These are phyloP conservation scores for Lasiosphaeria hispida DNA, from an alignment of 495 filamentous ascomycete species.

Conservation along the genomic window DNA sequence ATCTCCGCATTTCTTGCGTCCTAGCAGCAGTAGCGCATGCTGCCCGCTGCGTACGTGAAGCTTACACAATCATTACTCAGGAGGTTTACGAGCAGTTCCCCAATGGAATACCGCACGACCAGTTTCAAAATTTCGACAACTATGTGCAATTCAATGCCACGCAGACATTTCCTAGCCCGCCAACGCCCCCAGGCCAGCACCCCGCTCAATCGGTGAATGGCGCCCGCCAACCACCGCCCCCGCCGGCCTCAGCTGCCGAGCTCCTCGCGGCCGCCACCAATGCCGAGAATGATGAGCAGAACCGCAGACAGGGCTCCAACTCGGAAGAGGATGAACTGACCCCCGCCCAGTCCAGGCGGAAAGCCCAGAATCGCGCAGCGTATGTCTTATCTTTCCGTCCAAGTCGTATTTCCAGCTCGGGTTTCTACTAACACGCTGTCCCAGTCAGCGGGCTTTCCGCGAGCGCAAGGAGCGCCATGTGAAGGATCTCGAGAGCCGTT, in stretches of 20 bases:
- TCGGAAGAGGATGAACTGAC: slow-evolving; percentile 61
- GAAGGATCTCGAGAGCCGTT: slow-evolving; percentile 84
- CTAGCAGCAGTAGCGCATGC: slow-evolving; percentile 28
- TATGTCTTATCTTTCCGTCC: slow-evolving; percentile 49
- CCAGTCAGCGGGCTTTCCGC: slow-evolving; percentile 90
- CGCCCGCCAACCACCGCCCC: slow-evolving; percentile 19
- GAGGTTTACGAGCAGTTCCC: slow-evolving; percentile 46
- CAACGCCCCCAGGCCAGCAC: slow-evolving; percentile 41
- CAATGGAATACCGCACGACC: slow-evolving; percentile 39
- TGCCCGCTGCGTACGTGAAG: slow-evolving; percentile 18
- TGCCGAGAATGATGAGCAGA: slow-evolving; percentile 42
- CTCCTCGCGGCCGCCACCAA: slow-evolving; percentile 33
- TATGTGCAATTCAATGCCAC: slow-evolving; percentile 42
- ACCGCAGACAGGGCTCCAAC: slow-evolving; percentile 41
- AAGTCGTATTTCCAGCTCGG: background rate
- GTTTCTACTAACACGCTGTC: slow-evolving; percentile 14
- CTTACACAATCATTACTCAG: slow-evolving; percentile 46
- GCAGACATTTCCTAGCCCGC: slow-evolving; percentile 39
- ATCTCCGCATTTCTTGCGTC: slow-evolving; percentile 27
- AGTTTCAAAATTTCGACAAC: slow-evolving; percentile 45
- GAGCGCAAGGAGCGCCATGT: slow-evolving; percentile 95
- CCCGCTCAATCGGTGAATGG: slow-evolving; percentile 30
- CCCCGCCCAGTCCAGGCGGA: slow-evolving; percentile 80
- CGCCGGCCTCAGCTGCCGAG: slow-evolving; percentile 27
- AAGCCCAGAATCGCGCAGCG: slow-evolving; percentile 96